These are phyloP conservation scores for Angomonas deanei DNA, from an alignment of 208 protist species.

Conservation along the genomic window DNA sequence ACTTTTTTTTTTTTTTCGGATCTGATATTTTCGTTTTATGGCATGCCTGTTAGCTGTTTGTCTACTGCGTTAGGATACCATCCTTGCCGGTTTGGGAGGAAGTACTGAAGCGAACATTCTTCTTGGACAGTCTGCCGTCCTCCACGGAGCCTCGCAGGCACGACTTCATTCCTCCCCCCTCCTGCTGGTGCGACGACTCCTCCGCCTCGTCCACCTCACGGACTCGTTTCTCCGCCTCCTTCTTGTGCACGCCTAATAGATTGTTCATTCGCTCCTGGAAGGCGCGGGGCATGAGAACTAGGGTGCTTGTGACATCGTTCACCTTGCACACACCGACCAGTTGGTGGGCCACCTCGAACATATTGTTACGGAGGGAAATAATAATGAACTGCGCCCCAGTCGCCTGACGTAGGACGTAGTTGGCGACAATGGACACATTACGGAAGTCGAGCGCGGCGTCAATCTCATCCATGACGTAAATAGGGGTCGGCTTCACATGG, in stretches of 20 bases:
- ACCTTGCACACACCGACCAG: conserved; percentile 99
- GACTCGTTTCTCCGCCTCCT: background rate
- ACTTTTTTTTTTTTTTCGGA: background rate
- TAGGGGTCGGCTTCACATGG: conserved; percentile 99
- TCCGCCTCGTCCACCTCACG: background rate
- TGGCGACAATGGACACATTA: conserved; percentile 98
- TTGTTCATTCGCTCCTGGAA: conserved; percentile 45
- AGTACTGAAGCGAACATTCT: conserved; percentile 38
- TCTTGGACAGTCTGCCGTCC: conserved; percentile 8
- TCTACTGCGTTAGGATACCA: background rate
- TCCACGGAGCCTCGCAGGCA: background rate
- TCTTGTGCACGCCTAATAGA: conserved; percentile 1
- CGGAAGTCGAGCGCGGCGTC: conserved; percentile 99
- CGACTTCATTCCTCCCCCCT: background rate
- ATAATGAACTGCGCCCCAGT: conserved; percentile 99
- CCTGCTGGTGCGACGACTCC: background rate
- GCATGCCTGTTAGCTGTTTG: no score
- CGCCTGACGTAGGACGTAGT: conserved; percentile 98
- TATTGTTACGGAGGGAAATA: conserved; percentile 98
- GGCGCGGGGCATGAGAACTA: conserved; percentile 94
- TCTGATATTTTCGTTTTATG: no score
- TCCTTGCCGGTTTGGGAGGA: background rate
- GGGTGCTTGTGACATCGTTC: conserved; percentile 95
- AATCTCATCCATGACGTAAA: conserved; percentile 99
- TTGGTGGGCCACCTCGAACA: conserved; percentile 98